Conservation (phyloP, 371 early-diverging fungal genomes). For the Mucor racemosus region DNA sequence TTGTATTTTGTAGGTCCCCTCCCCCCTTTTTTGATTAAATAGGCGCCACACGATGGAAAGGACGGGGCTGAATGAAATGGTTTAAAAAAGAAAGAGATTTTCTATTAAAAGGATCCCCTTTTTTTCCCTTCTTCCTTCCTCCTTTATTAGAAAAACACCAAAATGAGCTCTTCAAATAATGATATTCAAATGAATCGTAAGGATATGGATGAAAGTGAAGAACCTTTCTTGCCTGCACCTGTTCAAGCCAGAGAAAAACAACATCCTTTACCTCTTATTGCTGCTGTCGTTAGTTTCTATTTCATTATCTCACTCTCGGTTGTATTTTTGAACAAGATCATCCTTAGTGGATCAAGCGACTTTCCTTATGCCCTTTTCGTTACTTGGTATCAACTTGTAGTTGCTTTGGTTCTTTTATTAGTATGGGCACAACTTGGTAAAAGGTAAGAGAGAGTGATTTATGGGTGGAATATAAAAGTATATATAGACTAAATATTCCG, state of each 20-base stretch:
- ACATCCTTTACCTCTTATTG: conserved; percentile 57
- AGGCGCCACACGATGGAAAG: background rate
- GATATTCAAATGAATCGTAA: conserved; percentile 46
- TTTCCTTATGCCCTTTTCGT: conserved; percentile 75
- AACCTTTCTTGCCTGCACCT: conserved; percentile 63
- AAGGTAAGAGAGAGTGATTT: conserved; percentile 42
- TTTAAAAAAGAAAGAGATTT: background rate
- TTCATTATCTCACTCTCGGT: conserved; percentile 73
- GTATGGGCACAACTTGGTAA: conserved; percentile 66
- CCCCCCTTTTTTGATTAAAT: background rate
- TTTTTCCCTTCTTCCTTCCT: background rate
- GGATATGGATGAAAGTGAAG: conserved; percentile 49
- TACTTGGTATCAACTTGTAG: conserved; percentile 72
- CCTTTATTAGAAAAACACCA: background rate
- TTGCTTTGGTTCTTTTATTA: conserved; percentile 64
- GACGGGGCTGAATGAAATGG: background rate
- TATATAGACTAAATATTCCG: background rate
- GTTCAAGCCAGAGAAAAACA: conserved; percentile 50
- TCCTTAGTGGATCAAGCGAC: conserved; percentile 63
- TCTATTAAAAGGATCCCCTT: background rate
- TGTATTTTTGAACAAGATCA: conserved; percentile 79
- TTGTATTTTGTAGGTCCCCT: too few relatives aligned
- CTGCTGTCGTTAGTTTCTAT: conserved; percentile 68
- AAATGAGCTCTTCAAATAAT: conserved; percentile 25
- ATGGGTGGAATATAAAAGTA: background rate